Evolutionary conservation across 176 grass and related monocot genomes (phyloP).

Genomic region (Puya raimondii): DNA sequence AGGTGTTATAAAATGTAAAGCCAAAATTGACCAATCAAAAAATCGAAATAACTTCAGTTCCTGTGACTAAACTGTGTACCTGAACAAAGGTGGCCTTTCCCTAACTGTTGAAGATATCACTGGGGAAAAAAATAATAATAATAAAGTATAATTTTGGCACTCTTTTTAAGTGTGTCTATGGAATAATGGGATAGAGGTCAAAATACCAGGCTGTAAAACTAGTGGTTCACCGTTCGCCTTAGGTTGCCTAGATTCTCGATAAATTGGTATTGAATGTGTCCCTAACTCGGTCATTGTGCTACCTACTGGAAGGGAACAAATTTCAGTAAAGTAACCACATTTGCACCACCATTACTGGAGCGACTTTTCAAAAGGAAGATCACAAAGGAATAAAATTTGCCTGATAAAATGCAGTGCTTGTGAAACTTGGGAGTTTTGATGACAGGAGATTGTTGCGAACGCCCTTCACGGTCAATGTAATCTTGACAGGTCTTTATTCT

Average conservation of each 20-base stretch:
- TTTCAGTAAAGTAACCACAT: not conserved
- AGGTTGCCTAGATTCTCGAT: conserved; percentile 44
- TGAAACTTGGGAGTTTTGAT: conserved; percentile 78
- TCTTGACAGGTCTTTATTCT: conserved; percentile 50
- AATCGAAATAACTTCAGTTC: not conserved
- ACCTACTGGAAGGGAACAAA: conserved; percentile 20
- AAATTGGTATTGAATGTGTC: conserved; percentile 45
- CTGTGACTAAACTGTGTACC: conserved; percentile 26
- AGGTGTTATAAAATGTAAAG: conserved; percentile 7
- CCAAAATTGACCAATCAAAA: conserved; percentile 5
- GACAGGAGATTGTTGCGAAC: conserved; percentile 66
- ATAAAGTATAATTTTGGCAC: conserved; percentile 1
- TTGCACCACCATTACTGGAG: not conserved
- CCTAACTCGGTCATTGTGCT: conserved; percentile 43
- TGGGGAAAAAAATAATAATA: conserved; percentile 16
- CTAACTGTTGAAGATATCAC: conserved; percentile 26
- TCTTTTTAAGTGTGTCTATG: not conserved
- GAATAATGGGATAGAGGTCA: no score
- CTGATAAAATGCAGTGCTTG: conserved; percentile 72
- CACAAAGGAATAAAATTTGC: conserved; percentile 17
- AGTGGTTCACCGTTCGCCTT: conserved; percentile 28
- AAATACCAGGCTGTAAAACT: no score
- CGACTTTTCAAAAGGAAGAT: not conserved
- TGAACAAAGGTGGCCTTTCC: conserved; percentile 59
- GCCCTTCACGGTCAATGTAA: conserved; percentile 59